Percentiles rank a stretch among this genome's conserved stretches.
Evolutionary conservation across 768 basidiomycete genomes (phyloP).

Genomic region (Gelatoporia subvermispora): DNA sequence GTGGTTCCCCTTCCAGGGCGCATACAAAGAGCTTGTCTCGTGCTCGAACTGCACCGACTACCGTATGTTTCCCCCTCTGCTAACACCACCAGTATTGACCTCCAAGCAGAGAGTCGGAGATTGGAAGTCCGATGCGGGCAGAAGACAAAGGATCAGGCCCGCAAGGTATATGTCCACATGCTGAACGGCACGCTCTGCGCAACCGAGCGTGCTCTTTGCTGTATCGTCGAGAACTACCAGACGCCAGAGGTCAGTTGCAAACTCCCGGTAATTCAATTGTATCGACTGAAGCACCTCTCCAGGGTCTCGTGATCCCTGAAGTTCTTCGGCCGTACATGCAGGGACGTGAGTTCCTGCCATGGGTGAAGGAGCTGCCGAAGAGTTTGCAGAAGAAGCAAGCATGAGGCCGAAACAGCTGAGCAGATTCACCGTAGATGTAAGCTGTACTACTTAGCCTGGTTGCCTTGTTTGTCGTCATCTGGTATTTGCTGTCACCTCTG

Average conservation of each 20-base stretch:
- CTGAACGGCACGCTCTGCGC: constrained; percentile 97
- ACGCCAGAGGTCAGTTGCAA: constrained; percentile 72
- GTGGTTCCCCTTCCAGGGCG: constrained; percentile 98
- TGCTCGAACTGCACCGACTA: constrained; percentile 99
- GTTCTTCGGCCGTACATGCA: constrained; percentile 93
- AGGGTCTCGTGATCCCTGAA: constrained; percentile 91
- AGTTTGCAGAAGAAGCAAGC: constrained; percentile 68
- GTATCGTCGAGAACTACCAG: constrained; percentile 98
- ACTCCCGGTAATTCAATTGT: neutral
- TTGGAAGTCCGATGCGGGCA: constrained; percentile 92
- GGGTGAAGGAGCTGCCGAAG: constrained; percentile 79
- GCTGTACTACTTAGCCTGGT: neutral
- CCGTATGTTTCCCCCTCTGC: constrained; percentile 52
- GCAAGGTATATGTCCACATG: constrained; percentile 98
- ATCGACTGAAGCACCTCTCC: neutral
- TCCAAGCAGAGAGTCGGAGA: constrained; percentile 72
- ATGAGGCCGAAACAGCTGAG: constrained; percentile 12
- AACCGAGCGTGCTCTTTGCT: constrained; percentile 94
- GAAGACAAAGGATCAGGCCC: constrained; percentile 84
- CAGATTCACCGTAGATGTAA: neutral
- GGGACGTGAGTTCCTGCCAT: constrained; percentile 85
- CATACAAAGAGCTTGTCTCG: constrained; percentile 95
- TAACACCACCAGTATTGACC: neutral
- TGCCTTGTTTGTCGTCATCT: too few species aligned
- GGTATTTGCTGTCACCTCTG: too few species aligned